phyloP scores from a whole-genome alignment of 2,329 filamentous ascomycete species.

The Colletotrichum eremochloae region DNA sequence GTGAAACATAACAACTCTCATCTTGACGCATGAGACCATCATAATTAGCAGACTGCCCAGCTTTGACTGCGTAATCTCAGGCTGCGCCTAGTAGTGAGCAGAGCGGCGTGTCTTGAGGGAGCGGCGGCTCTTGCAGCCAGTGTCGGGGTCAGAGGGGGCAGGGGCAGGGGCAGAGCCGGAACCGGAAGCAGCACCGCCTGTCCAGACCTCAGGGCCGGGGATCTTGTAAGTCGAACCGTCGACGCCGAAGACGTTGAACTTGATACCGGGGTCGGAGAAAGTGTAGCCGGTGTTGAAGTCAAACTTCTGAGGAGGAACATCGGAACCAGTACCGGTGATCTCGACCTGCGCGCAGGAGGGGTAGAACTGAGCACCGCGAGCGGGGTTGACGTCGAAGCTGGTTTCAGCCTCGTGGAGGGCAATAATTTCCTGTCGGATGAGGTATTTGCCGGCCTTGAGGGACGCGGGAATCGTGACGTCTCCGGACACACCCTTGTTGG shows the following conservation, averaged over 20 bases:
- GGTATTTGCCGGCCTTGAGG: constrained; percentile 65
- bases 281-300: constrained; percentile 69
- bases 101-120: constrained; percentile 41
- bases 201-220: constrained; percentile 53
- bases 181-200: constrained; percentile 42
- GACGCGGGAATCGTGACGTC: constrained; percentile 60
- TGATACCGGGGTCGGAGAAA: constrained; percentile 68
- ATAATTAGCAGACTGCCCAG: not conserved
- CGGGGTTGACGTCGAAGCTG: constrained; percentile 47
- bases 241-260: constrained; percentile 68
- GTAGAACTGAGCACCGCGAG: constrained; percentile 66
- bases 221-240: constrained; percentile 49
- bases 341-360: constrained; percentile 72
- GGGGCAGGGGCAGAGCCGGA: constrained; percentile 25
- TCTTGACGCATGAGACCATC: constrained; percentile 5
- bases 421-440: constrained; percentile 69
- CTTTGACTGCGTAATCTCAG: not conserved
- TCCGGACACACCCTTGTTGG: constrained; percentile 61
- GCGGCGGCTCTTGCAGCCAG: constrained; percentile 39
- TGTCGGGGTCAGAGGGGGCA: constrained; percentile 18
- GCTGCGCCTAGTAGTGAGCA: constrained; percentile 35
- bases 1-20: constrained; percentile 25
- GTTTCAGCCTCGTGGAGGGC: constrained; percentile 62
- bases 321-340: constrained; percentile 67
- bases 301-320: constrained; percentile 57